Evolutionary conservation across 2,329 filamentous ascomycete species (phyloP), one percentile per base, ranked within the genome.

Genomic region (Huntiella omanensis): DNA sequence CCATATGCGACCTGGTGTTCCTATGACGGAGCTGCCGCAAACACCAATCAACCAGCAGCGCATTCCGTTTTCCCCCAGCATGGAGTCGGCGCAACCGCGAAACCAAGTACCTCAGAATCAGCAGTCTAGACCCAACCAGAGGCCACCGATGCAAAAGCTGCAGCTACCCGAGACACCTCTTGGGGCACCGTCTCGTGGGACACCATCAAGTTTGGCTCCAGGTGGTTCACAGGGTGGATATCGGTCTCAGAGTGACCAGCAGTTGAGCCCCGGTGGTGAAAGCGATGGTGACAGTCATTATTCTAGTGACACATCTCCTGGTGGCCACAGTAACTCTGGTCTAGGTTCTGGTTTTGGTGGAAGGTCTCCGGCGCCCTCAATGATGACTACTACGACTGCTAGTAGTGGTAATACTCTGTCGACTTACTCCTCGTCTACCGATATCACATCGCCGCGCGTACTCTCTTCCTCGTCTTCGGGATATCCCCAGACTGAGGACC

Each of bases 1-100:
- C 36, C 36, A 17, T 17, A 13, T 38, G 13, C 36, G 13, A 16
- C 8, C 35, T 16, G 11, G 7, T 5, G 11, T 40, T 33, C 13
- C 43, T 10, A 39, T 33, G 28, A 39, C 19, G 4, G 35, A 43
- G 6, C 19, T 46, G 8, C 46, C 45, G 2, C 37, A 49, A 35
- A 45, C 37, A 12, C 46, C 46, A 11, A 22, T 50, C 38, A 45
- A 48, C 16, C 46, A 50, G 19, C 43, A 45, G 28, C 46, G 43
- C 11, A 43, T 22, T 16, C 43, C 48, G 16, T 49, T 43, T 40
- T 46, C 44, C 15, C 43, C 43, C 7, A 32, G 42, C 5, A 36
- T 45, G 15, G 34, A 40, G 19, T 40, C 28, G 32, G 28, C 38
- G 22, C 38, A 35, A 16, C 28, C 40, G 13, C 47, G 39, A 5